These are phyloP conservation scores for Cicer chorassanicum DNA, from an alignment of 306 rosid genomes.

Conservation along the genomic window DNA sequence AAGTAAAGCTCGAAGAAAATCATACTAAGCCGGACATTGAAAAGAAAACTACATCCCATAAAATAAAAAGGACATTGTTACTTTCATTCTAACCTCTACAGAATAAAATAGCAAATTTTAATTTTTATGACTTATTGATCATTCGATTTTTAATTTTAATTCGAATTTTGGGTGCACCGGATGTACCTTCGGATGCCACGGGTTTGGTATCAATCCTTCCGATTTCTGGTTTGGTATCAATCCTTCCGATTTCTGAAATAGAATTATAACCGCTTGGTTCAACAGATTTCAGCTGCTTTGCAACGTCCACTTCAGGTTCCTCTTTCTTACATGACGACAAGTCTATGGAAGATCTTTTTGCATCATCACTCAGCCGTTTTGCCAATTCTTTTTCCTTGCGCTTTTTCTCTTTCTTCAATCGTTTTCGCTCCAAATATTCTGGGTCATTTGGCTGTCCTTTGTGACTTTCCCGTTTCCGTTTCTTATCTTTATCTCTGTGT, in stretches of 20 bases:
- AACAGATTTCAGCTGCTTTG: constrained; percentile 51
- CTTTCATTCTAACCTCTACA: constrained; percentile 40
- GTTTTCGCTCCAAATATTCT: constrained; percentile 78
- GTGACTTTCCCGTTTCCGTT: constrained; percentile 71
- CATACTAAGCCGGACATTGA: constrained; percentile 36
- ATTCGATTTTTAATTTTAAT: constrained; percentile 74
- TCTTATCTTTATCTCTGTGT: constrained; percentile 76
- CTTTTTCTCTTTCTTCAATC: constrained; percentile 81
- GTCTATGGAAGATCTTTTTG: constrained; percentile 48
- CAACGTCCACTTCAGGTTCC: constrained; percentile 49
- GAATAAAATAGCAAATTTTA: constrained; percentile 22
- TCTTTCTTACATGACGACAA: constrained; percentile 56
- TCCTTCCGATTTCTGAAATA: no score
- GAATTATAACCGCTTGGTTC: constrained; percentile 51
- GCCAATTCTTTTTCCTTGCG: constrained; percentile 76
- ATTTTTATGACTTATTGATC: constrained; percentile 53
- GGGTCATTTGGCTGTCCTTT: constrained; percentile 70
- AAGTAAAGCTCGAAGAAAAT: constrained; percentile 45
- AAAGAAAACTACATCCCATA: constrained; percentile 38
- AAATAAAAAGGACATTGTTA: constrained; percentile 17
- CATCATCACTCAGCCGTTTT: constrained; percentile 55
- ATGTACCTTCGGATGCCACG: constrained; percentile 61
- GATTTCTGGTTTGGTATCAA: constrained; percentile 24
- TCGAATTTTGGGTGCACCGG: constrained; percentile 74
- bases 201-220: constrained; percentile 53